Evolutionary conservation across 371 early-diverging fungal species (phyloP), one percentile per base, ranked within the genome.

Genomic region (Mycotypha africana): DNA sequence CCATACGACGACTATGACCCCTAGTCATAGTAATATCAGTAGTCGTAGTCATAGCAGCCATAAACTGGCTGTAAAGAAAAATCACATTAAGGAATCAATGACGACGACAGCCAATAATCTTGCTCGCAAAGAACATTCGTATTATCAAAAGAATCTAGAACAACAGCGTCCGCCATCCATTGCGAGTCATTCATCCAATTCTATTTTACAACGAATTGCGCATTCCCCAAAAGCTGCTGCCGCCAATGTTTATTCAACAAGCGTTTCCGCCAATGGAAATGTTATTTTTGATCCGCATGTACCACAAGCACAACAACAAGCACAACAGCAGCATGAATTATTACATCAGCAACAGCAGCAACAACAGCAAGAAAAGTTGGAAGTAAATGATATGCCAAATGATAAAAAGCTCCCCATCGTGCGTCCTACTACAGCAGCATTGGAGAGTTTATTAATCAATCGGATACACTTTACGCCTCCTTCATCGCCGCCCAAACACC

Each of bases 251-350:
- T 54, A 42, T 23, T 45, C 62, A 10, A 62, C 59, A 8, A 48
- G 59, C 22, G 46, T 62, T 0, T 58, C 59, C 17, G 62, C 39
- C 11, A 53, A 34, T 54, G 62, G 58, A 5, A 48, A 45, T 16
- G 40, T 50, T 7, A 22, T 32, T 21, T 21, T 12, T 15, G 34
- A 50, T 17, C n/a, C n/a, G n/a, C n/a, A n/a, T n/a, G n/a, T n/a
- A n/a, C n/a, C n/a, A n/a, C n/a, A n/a, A n/a, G n/a, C n/a, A n/a
- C n/a, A n/a, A n/a, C n/a, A n/a, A n/a, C n/a, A n/a, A n/a, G n/a
- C n/a, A n/a, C n/a, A n/a, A n/a, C n/a, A n/a, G n/a, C n/a, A n/a
- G n/a, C n/a, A n/a, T n/a, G n/a, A n/a, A n/a, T n/a, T n/a, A n/a
- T n/a, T n/a, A n/a, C n/a, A n/a, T n/a, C n/a, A n/a, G n/a, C 9